Evolutionary conservation across 2,329 filamentous ascomycete species (phyloP), one percentile per base, ranked within the genome.

Genomic region (Teratosphaeria viscida): DNA sequence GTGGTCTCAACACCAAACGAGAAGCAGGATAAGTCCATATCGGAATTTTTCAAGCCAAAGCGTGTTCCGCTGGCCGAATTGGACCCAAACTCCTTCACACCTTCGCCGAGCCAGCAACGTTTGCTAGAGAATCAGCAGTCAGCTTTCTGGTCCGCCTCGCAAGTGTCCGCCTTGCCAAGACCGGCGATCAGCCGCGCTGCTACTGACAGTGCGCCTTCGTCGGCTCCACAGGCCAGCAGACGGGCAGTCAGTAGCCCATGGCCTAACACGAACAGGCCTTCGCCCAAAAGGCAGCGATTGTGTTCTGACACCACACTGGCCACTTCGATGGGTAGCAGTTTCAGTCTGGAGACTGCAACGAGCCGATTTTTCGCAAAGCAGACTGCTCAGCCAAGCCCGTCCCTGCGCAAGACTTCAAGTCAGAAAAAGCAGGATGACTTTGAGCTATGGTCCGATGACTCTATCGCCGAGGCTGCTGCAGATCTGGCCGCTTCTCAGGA

Each of bases 71-170:
- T 89, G 59, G 84, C 82, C 23, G 86, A 89, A 68, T 74, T 89
- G 26, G 84, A 88, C 68, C 82, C 84, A 0, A 89, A 89, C 67
- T 80, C 76, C 61, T 84, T 89, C 68, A 85, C 82, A 0, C 83
- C 82, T 26, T 87, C 85, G 8, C 84, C 84, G 23, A 85, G 80
- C 65, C 85, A 88, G 67, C 82, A 84, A 69, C 76, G 77, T 29
- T 71, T 85, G 11, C 72, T 88, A 27, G 75, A 82, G 61, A 75
- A 79, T 52, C 80, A 85, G 67, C 74, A 75, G 56, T 77, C 74
- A 52, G 75, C 70, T 26, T 79, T 81, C 12, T 87, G 84, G 84
- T 75, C 77, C 55, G 77, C 82, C 32, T 78, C 76, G 52, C 75
- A 79, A 57, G 77, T 76, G 32, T 59, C 67, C 69, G n/a, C 75